Evolutionary conservation across 331 rosid species (phyloP).

Genomic region (Malus hybrid): DNA sequence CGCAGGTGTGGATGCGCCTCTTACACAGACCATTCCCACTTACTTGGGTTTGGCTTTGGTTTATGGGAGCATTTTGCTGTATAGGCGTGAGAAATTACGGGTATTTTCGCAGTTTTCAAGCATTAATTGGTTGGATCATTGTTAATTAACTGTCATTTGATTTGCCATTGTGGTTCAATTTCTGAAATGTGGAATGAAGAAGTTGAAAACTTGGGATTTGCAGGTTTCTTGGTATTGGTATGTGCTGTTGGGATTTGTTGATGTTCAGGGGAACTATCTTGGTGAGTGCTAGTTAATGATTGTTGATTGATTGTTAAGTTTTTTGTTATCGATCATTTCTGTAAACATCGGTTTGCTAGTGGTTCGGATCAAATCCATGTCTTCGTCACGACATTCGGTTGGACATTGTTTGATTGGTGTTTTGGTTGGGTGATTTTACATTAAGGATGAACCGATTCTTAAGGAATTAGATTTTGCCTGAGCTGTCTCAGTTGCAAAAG

Average conservation of each 20-base stretch:
- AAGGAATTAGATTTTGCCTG: neutral
- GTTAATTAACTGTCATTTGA: neutral
- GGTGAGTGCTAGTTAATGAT: constrained; percentile 33
- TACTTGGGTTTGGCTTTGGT: constrained; percentile 45
- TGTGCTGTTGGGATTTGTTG: constrained; percentile 53
- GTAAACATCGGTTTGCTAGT: neutral
- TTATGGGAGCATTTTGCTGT: constrained; percentile 49
- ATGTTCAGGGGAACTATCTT: constrained; percentile 62
- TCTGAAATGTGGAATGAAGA: neutral
- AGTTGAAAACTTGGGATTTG: constrained; percentile 4
- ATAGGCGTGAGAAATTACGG: constrained; percentile 39
- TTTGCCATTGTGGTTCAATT: neutral
- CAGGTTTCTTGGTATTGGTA: constrained; percentile 84
- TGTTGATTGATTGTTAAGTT: neutral
- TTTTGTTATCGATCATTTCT: neutral
- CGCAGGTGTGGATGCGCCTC: constrained; percentile 57
- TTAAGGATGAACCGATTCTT: neutral
- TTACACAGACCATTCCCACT: constrained; percentile 36
- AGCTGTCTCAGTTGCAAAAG: neutral
- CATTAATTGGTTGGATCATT: neutral
- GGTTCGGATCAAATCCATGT: neutral
- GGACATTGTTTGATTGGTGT: neutral
- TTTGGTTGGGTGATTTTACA: neutral
- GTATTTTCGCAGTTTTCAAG: constrained; percentile 11
- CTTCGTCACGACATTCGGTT: neutral